Conservation (phyloP, 108 stramenopile genomes). For the Epithemia pelagica region DNA sequence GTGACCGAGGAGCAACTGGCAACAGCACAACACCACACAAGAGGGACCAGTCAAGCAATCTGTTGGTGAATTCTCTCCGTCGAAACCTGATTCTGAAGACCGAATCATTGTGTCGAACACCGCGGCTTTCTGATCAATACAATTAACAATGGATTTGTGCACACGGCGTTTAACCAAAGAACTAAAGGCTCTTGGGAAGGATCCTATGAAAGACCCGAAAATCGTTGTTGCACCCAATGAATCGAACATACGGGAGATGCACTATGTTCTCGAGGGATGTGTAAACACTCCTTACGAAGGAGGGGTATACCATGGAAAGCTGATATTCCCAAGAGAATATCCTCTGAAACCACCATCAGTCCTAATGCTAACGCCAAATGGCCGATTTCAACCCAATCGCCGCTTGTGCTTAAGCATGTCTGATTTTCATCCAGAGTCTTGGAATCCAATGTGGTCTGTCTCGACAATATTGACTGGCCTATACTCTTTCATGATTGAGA, state of each 20-base stretch:
- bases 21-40: no score
- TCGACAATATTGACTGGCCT: conserved; percentile 92
- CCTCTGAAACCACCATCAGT: conserved; percentile 94
- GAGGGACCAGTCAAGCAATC: no score
- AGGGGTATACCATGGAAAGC: conserved; percentile 72
- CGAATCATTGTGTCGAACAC: no score
- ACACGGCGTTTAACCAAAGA: conserved; percentile 75
- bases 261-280: conserved; percentile 92
- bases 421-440: conserved; percentile 87
- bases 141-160: conserved; percentile 71
- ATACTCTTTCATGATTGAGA: conserved; percentile 94
- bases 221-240: conserved; percentile 68
- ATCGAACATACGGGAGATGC: conserved; percentile 87
- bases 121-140: no score
- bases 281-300: conserved; percentile 72
- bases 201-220: conserved; percentile 66
- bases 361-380: conserved; percentile 90
- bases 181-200: conserved; percentile 60
- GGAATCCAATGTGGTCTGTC: conserved; percentile 96
- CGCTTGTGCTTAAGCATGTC: conserved; percentile 90
- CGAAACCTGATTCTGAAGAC: no score
- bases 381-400: conserved; percentile 81
- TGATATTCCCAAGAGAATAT: conserved; percentile 83
- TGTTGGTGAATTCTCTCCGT: no score
- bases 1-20: no score